Base-by-base conservation (phyloP, 441 rosid species). In the Gossypium trilobum region DNA sequence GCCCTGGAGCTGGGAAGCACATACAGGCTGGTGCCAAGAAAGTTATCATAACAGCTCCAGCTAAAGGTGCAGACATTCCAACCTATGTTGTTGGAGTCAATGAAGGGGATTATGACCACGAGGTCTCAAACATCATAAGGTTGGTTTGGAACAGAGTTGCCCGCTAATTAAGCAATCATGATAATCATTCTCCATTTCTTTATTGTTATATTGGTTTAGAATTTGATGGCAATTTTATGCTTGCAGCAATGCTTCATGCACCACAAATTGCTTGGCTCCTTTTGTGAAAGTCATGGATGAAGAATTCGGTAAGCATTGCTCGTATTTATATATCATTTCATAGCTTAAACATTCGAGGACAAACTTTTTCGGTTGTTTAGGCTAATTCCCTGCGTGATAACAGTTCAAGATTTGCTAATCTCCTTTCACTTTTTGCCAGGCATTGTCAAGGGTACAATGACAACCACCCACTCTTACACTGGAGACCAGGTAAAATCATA, bases 361-460 rank as follows among this genome's bases (percentile, higher is more conserved):
- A n/a, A 16, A 19, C 11, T 17, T 29, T 68, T 50, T 68, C 14
- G 10, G 14, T 68, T 23, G 42, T 14, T 23, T 68, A 3, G 17
- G 3, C 1, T 13, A 33, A 17, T 36, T 16, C 25, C 50, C 51
- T 36, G 27, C 61, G 11, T 75, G 14, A 63, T 54, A 20, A 48
- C 29, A 46, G 22, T 33, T 9, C 8, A 2, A 33, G 19, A 5
- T 48, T 54, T 13, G 25, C 55, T 42, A 64, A 19, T 42, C 23
- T 61, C 46, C 33, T 39, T 63, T 20, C 11, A 20, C 55, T 42
- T 11, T 64, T 74, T 75, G 82, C 87, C 88, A 92, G 97, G 97
- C 77, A 92, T 92, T 79, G 92, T 94, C 70, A 94, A 92, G 88
- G 99, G 99, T 71, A 89, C 99, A 51, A 94, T 94, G 97, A 94